Evolutionary conservation across 2,329 filamentous ascomycete genomes (phyloP), one percentile per base, ranked within the genome.

Genomic region (Aspergillus uvarum): DNA sequence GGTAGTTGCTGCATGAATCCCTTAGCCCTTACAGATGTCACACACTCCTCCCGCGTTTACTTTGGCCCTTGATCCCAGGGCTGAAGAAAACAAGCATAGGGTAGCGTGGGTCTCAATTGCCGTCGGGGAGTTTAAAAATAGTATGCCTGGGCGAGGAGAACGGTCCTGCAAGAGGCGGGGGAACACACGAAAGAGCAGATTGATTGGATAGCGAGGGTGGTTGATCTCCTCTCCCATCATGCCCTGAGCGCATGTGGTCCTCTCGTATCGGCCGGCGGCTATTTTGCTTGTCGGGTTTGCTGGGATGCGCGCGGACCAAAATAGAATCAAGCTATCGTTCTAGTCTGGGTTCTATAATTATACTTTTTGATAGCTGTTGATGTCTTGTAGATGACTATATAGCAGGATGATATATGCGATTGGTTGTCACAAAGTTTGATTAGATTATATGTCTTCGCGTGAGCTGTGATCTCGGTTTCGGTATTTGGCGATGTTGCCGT

Each of bases 161-260:
- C 19, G 14, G 22, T 22, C 19, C 47, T 55, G 31, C 8, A 26
- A 22, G 31, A 38, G 26, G 32, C 16, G 22, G 22, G 22, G 42
- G 14, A 5, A 29, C 7, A 31, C 12, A 31, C 32, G 2, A 35
- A 11, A 35, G 12, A 22, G 21, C 16, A 1, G 14, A 48, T 55
- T 42, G 42, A 55, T 55, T 55, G 53, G 53, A 24, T 55, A 19
- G 12, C 26, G 47, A 21, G n/a, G 11, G 42, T 22, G 10, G 52
- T 47, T 22, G 53, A 55, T 55, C 53, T 12, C 14, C 11, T 35
- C 11, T 35, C 24, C 26, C 16, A 42, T 12, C 26, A 29, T 29
- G 32, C 42, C 42, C 53, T 55, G 53, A 55, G 53, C 53, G 53
- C 53, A 48, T 47, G 53, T 26, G 42, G 44, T 14, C 14, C 24